Evolutionary conservation across 768 basidiomycete genomes (phyloP).

Genomic region (Amanita pallidorosea): DNA sequence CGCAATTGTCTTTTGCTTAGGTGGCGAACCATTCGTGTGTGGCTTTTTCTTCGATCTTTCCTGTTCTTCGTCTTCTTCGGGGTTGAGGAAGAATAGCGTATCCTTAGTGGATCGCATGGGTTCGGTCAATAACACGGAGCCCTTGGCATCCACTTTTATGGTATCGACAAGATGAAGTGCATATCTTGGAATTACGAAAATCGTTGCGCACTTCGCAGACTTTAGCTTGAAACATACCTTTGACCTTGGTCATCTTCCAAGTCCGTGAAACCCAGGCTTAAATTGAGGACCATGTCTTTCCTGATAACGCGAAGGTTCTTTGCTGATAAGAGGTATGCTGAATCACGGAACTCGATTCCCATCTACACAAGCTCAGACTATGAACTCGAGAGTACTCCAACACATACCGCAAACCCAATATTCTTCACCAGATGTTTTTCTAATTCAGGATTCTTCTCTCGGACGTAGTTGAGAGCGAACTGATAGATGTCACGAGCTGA

Average conservation of each 20-base stretch:
- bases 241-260: conserved; percentile 67
- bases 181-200: conserved; percentile 43
- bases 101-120: conserved; percentile 80
- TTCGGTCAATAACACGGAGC: conserved; percentile 65
- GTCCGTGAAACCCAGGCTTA: conserved; percentile 79
- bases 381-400: background rate
- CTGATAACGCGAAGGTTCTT: conserved; percentile 69
- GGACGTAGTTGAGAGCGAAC: conserved; percentile 57
- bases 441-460: conserved; percentile 70
- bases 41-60: conserved; percentile 48
- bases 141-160: conserved; percentile 60
- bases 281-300: conserved; percentile 77
- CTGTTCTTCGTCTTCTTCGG: conserved; percentile 50
- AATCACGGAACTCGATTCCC: conserved; percentile 92
- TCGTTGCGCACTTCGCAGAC: background rate
- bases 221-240: conserved; percentile 38
- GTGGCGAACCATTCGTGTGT: conserved; percentile 55
- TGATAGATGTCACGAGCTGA: conserved; percentile 75
- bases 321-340: conserved; percentile 66
- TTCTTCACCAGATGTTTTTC: conserved; percentile 83
- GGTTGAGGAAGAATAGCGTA: conserved; percentile 75
- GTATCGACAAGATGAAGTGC: conserved; percentile 85
- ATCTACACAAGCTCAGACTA: conserved; percentile 38
- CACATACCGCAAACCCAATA: conserved; percentile 76
- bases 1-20: conserved; percentile 65